Evolutionary conservation across 1,139 yeast genomes (phyloP), one percentile per base, ranked within the genome.

Genomic region (Scheffersomyces illinoinensis): DNA sequence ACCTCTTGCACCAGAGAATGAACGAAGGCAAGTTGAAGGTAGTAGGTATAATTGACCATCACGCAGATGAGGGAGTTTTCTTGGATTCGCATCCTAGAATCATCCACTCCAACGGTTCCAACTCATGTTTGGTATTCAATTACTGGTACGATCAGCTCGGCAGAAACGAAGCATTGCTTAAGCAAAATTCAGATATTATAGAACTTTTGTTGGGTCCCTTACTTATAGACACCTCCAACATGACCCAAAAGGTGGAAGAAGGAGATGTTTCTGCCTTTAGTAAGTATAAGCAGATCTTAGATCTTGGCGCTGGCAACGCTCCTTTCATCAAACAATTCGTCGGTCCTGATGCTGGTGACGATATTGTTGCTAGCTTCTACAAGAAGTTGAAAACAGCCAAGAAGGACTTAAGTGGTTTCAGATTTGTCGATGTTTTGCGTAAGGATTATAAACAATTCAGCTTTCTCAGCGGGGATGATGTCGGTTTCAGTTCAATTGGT

Each of bases 391-490:
- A 83, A 60, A 64, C 67, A 4, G 86, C 87, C 14, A 92, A 91
- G 71, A 82, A 83, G 60, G 87, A 91, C 67, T 76, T 92, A 54
- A 70, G 72, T 2, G 92, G 91, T 0, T 78, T 93, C 55, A 68
- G 84, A 1, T 74, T 86, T 14, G 68, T 69, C 5, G 96, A 91
- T 57, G 72, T 93, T 18, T 76, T 93, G 54, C 77, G 88, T 53
- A 93, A 92, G 71, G 99, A 93, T 70, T 93, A 90, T 73, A 93
- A 93, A 69, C 88, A 87, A 66, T 93, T 90, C 76, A 76, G 73
- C 4, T 84, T 85, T 60, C 71, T 72, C 14, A 75, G 73, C 0
- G 72, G 72, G 6, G 68, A 69, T 2, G 72, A 69, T 8, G 79
- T 91, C 46, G 98, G 98, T 0, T 88, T 93, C 66, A 85, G 95